Base-by-base conservation (phyloP, 495 filamentous ascomycete genomes). In the Aspergillus sclerotioniger region DNA sequence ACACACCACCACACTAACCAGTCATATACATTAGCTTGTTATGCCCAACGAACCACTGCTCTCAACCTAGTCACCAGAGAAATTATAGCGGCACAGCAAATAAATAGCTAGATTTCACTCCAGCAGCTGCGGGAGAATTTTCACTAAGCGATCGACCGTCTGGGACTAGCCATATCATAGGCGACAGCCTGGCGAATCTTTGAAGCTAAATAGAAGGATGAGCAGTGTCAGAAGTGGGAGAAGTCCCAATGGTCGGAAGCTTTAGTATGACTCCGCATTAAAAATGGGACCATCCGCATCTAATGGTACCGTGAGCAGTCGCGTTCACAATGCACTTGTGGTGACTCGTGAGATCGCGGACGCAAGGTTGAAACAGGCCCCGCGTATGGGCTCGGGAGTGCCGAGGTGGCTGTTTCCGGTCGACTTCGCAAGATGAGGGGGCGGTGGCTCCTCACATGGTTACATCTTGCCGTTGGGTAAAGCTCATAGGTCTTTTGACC, bases 391-490 rank as follows among this genome's bases (percentile, higher is more conserved):
- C 47, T 50, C 47, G 47, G 47, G 31, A 31, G 31, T 5, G 47
- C 47, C 47, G 47, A 31, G 47, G 47, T 32, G 44, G 44, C 47
- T 50, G 47, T 50, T 50, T 50, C n/a, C 47, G 16, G 47, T 32
- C 28, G 25, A 25, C 13, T 50, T 50, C 17, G 4, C 25, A 50
- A 50, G 5, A 25, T 31, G 47, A 50, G 37, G 37, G 37, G 37
- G 5, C 37, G 4, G 37, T 41, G 37, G 37, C 37, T n/a, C 15
- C 10, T 41, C 37, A 41, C 10, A n/a, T 13, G 13, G 37, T n/a
- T 41, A 12, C 37, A 41, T 15, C n/a, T 6, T n/a, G n/a, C n/a
- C 13, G 37, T 13, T 41, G 37, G 13, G 13, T n/a, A 41, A 13
- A 41, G 12, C 13, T 41, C 37, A 41, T 41, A 15, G 37, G 37